phyloP scores from a whole-genome alignment of 495 filamentous ascomycete species.

The Talaromyces nanjingensis region DNA sequence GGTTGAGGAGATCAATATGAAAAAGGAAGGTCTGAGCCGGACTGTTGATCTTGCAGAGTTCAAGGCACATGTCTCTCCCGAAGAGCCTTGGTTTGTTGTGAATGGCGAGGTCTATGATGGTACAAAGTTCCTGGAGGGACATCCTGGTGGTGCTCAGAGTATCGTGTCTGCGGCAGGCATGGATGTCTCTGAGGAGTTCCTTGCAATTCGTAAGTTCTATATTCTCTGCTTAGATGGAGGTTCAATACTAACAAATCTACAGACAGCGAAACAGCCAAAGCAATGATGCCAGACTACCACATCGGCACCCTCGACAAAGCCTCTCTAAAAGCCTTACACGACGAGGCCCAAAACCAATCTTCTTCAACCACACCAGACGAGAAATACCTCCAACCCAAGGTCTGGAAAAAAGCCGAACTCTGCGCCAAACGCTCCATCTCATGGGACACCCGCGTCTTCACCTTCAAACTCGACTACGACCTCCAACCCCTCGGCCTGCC shows the following conservation, averaged over 20 bases:
- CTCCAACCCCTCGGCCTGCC: constrained; percentile 72
- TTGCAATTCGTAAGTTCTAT: constrained; percentile 65
- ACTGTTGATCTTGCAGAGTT: constrained; percentile 68
- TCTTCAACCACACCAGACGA: constrained; percentile 34
- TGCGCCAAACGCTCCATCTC: constrained; percentile 60
- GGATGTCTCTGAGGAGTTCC: constrained; percentile 89
- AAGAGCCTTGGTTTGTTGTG: constrained; percentile 84
- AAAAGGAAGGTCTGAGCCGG: constrained; percentile 56
- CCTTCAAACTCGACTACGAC: constrained; percentile 68
- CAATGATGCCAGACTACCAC: constrained; percentile 86
- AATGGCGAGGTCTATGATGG: constrained; percentile 93
- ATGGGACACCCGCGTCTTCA: constrained; percentile 78
- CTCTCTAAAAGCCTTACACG: constrained; percentile 45
- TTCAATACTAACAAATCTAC: constrained; percentile 4
- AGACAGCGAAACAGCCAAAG: constrained; percentile 91
- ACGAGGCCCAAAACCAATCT: constrained; percentile 10
- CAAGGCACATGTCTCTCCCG: constrained; percentile 55
- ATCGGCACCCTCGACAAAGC: constrained; percentile 67
- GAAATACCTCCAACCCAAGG: constrained; percentile 62
- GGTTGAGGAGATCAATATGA: constrained; percentile 74
- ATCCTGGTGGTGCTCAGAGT: constrained; percentile 85
- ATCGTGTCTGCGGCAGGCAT: constrained; percentile 78
- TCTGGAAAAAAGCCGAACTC: constrained; percentile 66
- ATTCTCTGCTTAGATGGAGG: neutral
- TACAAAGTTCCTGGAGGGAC: constrained; percentile 71